These are phyloP conservation scores for Guillardia theta DNA, from an alignment of 78 protist genomes.

Conservation along the genomic window DNA sequence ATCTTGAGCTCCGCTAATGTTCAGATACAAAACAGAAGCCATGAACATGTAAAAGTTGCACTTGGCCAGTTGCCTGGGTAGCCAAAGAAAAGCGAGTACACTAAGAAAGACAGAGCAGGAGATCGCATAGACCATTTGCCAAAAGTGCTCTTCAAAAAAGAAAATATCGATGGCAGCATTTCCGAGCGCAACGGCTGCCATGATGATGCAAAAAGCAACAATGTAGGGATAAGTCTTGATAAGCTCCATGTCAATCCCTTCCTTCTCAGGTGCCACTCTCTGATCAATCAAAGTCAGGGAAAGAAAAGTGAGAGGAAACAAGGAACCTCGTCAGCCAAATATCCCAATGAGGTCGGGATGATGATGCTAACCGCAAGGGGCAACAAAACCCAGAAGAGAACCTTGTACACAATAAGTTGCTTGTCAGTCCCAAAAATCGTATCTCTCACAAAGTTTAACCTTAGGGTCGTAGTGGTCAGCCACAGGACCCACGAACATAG, in stretches of 20 bases:
- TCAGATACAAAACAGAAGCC: not conserved
- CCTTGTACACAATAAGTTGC: not conserved
- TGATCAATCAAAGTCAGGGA: not conserved
- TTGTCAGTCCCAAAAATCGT: not conserved
- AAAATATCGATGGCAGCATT: not conserved
- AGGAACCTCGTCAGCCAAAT: not conserved
- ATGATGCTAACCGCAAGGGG: not conserved
- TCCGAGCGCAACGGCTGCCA: not conserved
- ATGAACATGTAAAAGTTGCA: constrained; percentile 19
- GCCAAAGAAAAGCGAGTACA: not conserved
- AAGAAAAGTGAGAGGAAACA: not conserved
- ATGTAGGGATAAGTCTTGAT: not conserved
- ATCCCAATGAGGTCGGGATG: not conserved
- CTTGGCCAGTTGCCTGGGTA: not conserved
- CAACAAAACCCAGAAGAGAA: not conserved
- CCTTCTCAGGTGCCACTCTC: not conserved
- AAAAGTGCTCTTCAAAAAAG: constrained; percentile 24
- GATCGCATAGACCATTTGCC: not conserved
- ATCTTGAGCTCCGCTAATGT: constrained; percentile 11
- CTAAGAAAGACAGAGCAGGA: not conserved
- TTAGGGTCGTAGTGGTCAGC: constrained; percentile 1
- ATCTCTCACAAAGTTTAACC: not conserved
- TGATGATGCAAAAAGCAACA: not conserved
- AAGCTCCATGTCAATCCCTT: not conserved
- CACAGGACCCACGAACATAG: not conserved